A percentile compares a stretch with the other conserved stretches of the same genome.
Evolutionary conservation across 2,329 filamentous ascomycete species (phyloP).

Genomic region (Neonectria sp.): DNA sequence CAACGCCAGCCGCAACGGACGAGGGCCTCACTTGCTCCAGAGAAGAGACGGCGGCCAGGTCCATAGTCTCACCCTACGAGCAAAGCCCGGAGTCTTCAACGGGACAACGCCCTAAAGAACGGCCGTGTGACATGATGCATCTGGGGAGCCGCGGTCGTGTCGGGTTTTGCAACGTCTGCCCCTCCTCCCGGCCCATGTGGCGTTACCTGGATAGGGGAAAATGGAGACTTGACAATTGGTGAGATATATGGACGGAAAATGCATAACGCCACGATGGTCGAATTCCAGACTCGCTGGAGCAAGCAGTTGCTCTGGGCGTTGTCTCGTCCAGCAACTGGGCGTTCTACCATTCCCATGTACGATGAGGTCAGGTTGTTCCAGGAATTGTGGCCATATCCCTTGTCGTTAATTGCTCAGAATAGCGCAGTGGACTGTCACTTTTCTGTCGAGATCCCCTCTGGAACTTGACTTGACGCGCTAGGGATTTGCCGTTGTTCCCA

Average conservation of each 20-base stretch:
- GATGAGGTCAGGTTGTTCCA: neutral
- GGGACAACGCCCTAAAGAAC: neutral
- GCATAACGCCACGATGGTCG: neutral
- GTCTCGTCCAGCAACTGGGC: neutral
- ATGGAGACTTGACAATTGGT: neutral
- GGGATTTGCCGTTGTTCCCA: constrained; percentile 25
- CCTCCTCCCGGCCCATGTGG: neutral
- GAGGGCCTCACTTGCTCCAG: neutral
- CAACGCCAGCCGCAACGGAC: neutral
- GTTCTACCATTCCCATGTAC: neutral
- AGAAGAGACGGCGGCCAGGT: neutral
- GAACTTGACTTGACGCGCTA: constrained; percentile 12
- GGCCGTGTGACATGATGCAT: neutral
- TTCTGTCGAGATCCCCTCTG: constrained; percentile 1
- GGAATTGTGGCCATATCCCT: neutral
- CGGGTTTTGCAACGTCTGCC: neutral
- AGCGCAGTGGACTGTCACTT: neutral
- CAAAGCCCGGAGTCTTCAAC: neutral
- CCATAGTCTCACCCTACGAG: neutral
- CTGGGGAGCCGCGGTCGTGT: neutral
- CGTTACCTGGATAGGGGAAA: neutral
- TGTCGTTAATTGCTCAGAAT: neutral
- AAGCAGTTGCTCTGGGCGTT: neutral
- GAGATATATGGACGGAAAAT: neutral
- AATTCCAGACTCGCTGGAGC: neutral